These are phyloP conservation scores for Neurospora sp. DNA, from an alignment of 495 filamentous ascomycete genomes.

Conservation along the genomic window DNA sequence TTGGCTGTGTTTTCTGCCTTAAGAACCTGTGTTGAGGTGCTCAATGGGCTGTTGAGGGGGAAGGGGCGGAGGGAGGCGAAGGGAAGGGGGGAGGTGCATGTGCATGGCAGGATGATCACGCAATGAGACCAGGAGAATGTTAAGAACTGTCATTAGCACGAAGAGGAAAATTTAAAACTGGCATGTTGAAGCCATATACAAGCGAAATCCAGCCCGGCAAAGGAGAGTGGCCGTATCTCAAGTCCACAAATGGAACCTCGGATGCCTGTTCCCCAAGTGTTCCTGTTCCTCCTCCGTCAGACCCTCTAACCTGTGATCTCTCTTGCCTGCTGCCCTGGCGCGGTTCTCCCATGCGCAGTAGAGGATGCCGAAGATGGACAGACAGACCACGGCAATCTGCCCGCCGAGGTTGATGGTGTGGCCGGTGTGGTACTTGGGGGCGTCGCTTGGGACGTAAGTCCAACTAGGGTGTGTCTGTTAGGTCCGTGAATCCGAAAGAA, in stretches of 20 bases:
- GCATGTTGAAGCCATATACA: neutral
- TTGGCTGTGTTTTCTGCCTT: too few species aligned
- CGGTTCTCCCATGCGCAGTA: constrained; percentile 47
- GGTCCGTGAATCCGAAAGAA: too few species aligned
- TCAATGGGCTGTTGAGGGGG: too few species aligned
- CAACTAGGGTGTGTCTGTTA: constrained; percentile 21
- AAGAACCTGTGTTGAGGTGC: neutral
- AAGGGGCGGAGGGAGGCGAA: too few species aligned
- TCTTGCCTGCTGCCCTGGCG: constrained; percentile 35
- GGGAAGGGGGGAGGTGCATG: too few species aligned
- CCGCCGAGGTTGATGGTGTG: constrained; percentile 50
- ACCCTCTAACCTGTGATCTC: constrained; percentile 43
- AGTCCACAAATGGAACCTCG: constrained; percentile 42
- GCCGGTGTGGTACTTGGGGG: constrained; percentile 41
- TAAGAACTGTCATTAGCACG: neutral
- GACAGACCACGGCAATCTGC: constrained; percentile 31
- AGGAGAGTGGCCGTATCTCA: neutral
- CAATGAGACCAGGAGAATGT: too few species aligned
- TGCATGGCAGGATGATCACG: neutral
- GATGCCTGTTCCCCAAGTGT: constrained; percentile 43
- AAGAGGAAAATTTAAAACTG: neutral
- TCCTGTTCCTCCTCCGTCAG: constrained; percentile 35
- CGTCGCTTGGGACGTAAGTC: constrained; percentile 43
- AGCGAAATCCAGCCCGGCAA: neutral
- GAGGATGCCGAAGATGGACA: constrained; percentile 37